phyloP scores from a whole-genome alignment of 768 basidiomycete genomes.

The Steccherinum ochraceum region DNA sequence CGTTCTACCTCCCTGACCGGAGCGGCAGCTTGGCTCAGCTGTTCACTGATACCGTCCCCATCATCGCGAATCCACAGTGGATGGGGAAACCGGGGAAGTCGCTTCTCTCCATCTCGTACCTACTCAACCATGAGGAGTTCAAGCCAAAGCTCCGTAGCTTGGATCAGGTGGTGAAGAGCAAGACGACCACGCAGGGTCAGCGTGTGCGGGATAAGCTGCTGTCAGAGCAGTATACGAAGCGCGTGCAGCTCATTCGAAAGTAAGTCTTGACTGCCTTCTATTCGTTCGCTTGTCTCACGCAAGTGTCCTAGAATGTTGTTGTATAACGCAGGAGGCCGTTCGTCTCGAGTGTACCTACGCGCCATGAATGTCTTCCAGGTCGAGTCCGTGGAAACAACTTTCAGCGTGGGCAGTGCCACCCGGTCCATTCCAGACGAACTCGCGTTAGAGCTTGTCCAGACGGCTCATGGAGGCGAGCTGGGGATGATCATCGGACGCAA shows the following conservation, averaged over 20 bases:
- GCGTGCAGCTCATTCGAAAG: not conserved
- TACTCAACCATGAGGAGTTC: slow-evolving; percentile 9
- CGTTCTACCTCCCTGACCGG: slow-evolving; percentile 19
- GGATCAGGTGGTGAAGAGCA: not conserved
- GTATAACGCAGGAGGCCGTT: not conserved
- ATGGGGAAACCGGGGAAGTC: not conserved
- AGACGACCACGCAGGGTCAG: not conserved
- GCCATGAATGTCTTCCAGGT: not conserved
- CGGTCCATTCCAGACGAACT: not conserved
- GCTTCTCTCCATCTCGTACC: slow-evolving; percentile 5
- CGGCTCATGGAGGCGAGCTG: not conserved
- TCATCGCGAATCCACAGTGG: slow-evolving; percentile 8
- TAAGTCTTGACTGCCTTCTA: not conserved
- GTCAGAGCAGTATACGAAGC: not conserved
- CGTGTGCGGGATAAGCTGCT: not conserved
- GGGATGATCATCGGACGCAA: not conserved
- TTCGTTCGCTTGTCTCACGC: not conserved
- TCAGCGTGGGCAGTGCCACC: not conserved
- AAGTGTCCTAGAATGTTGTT: not conserved
- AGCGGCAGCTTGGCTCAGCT: slow-evolving; percentile 7
- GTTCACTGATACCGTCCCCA: slow-evolving; percentile 8
- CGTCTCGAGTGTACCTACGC: not conserved
- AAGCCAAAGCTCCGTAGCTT: slow-evolving; percentile 6
- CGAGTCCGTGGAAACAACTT: not conserved
- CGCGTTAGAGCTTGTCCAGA: not conserved